Base-by-base conservation (phyloP, 2,329 filamentous ascomycete genomes). In the Tolypocladium sp. region DNA sequence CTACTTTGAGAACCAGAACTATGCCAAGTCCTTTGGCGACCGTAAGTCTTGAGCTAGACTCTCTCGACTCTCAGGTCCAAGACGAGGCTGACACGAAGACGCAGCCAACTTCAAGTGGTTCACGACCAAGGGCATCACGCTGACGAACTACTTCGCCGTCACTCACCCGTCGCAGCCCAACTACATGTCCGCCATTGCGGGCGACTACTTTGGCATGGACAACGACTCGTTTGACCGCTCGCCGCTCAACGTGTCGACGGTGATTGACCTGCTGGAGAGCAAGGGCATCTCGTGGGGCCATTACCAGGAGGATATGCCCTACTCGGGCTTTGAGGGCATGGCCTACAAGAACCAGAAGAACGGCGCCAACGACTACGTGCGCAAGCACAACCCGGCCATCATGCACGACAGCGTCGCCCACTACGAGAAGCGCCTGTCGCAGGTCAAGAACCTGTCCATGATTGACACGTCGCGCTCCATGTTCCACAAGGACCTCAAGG, bases 261-360 rank as follows among this genome's bases (percentile, higher is more conserved):
- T 90, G 25, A 77, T 85, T n/a, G 87, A 91, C 71, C 76, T 91
- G 56, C 82, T 90, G 25, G 86, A 89, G 63, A 78, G 80, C 63
- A 82, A 80, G 67, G 77, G 78, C 58, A 85, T 91, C 68, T 80
- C 80, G 3, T 91, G 87, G 87, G 86, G 77, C 56, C 77, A 86
- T 63, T 94, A 93, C 74, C 83, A 92, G 71, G 90, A 94, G 70
- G 86, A 90, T 67, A 80, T 88, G 79, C 90, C 90, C 2, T 91
- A 85, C 73, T 79, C 83, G 2, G 90, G 90, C 15, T 93, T 84
- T 73, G 81, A 90, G 70, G 89, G 89, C 30, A 71, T 72, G 41
- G 76, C 74, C 0, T 90, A 77, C 70, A 78, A 83, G 59, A 91
- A 91, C 72, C 84, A 84, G 63, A 62, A 83, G 64, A 89, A 81